Evolutionary conservation across 225 moss, liverwort and hornwort genomes (phyloP), one percentile per base, ranked within the genome.

Genomic region (Asterella californica): DNA sequence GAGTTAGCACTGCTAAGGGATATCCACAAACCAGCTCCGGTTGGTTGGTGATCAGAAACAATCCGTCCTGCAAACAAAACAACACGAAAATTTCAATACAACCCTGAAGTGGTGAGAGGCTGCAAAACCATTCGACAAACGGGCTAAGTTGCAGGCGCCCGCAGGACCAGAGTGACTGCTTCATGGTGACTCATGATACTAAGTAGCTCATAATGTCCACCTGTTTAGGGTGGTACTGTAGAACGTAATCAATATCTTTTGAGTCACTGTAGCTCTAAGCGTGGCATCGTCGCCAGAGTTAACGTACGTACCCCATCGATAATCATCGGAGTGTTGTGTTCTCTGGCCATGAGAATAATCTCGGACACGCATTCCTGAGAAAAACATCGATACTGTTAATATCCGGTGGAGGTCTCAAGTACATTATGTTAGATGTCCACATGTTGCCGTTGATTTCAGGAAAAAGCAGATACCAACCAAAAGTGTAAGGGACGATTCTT

Each of bases 1-100:
- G 99, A 81, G 99, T 99, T 81, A 99, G 82, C 76, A 93, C 80
- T 29, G 91, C 95, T 80, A 93, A 90, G 9, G 90, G 90, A 49
- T 99, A 93, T 24, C 93, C 92, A 72, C 86, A 79, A 71, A 99
- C 84, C 55, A 99, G 82, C 59, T 93, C 88, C 74, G 95, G 95
- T 67, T 84, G 88, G 66, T 87, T 93, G 33, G 95, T 93, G 30
- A 99, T 88, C 76, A 95, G 82, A 86, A 88, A 95, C 60, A 99
- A 84, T 32, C 92, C 95, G 86, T 99, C 99, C 99, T 99, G 87
- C n/a, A 87, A 85, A 61, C 50, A 75, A 6, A 73, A 57, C 75
- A 33, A 59, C 75, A 59, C 21, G 2, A 27, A 30, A 75, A 8
- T 4, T 54, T 74, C 48, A 33, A 74, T 52, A 50, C 49, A 18